phyloP scores from a whole-genome alignment of 1,284 basidiomycete species.

The Sanghuangporus weigelae region DNA sequence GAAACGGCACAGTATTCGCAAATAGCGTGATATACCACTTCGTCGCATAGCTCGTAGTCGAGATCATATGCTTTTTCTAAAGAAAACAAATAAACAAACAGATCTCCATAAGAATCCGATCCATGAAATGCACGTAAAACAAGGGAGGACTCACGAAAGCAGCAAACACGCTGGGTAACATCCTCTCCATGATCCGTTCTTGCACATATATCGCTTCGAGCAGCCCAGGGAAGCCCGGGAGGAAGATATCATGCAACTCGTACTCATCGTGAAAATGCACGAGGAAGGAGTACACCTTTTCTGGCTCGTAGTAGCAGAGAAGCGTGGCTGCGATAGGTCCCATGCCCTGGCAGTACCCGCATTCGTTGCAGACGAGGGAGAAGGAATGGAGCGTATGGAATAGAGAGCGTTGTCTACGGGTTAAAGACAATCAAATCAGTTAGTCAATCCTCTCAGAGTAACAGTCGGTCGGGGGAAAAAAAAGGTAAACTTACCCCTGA shows the following conservation, averaged over 20 bases:
- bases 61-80: slow-evolving; percentile 79
- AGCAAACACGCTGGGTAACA: slow-evolving; percentile 85
- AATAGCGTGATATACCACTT: slow-evolving; percentile 99
- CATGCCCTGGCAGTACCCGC: slow-evolving; percentile 99
- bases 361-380: slow-evolving; percentile 78
- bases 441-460: background rate
- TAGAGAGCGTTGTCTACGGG: slow-evolving; percentile 78
- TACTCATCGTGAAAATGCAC: slow-evolving; percentile 87
- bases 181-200: slow-evolving; percentile 76
- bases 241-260: slow-evolving; percentile 84
- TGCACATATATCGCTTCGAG: slow-evolving; percentile 94
- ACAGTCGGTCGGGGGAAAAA: background rate
- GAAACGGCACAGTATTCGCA: slow-evolving; percentile 93
- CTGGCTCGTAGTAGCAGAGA: slow-evolving; percentile 89
- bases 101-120: background rate
- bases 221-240: slow-evolving; percentile 93
- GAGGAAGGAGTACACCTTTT: slow-evolving; percentile 80
- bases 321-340: slow-evolving; percentile 95
- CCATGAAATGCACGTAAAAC: background rate
- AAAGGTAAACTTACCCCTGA: slow-evolving; percentile 60
- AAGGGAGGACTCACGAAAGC: slow-evolving; percentile 52
- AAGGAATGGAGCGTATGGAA: slow-evolving; percentile 95
- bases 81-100: background rate
- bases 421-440: slow-evolving; percentile 17
- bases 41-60: slow-evolving; percentile 91